These are phyloP conservation scores for Xerocomus amazonicus DNA, from an alignment of 1,284 basidiomycete species.

Conservation along the genomic window DNA sequence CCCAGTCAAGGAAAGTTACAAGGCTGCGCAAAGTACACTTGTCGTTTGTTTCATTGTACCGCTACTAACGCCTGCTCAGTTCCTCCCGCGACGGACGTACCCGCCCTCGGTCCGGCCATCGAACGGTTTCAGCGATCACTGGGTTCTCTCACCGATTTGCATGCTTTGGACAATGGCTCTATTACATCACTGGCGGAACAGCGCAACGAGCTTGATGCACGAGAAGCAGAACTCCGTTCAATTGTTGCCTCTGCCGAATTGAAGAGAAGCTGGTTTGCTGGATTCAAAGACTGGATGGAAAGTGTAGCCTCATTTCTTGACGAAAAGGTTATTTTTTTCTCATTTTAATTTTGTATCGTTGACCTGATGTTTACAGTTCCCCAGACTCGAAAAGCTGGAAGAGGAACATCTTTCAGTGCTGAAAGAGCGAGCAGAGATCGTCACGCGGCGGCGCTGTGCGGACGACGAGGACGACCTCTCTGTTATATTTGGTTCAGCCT, in stretches of 20 bases:
- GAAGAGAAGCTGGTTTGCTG: conserved; percentile 84
- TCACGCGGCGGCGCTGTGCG: conserved; percentile 57
- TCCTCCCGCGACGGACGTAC: conserved; percentile 55
- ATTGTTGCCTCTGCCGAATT: conserved; percentile 78
- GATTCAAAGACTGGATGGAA: conserved; percentile 86
- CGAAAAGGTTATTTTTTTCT: conserved; percentile 66
- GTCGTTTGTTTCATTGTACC: not conserved
- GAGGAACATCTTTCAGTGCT: conserved; percentile 73
- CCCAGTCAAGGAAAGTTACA: conserved; percentile 57
- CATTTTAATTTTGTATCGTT: not conserved
- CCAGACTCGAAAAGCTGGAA: conserved; percentile 82
- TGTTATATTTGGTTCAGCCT: conserved; percentile 63
- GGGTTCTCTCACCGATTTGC: conserved; percentile 65
- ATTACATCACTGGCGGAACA: conserved; percentile 66
- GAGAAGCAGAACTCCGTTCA: conserved; percentile 76
- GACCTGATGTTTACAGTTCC: conserved; percentile 55
- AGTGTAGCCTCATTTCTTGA: conserved; percentile 85
- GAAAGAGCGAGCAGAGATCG: conserved; percentile 71
- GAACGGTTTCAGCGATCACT: conserved; percentile 62
- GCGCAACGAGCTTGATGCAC: conserved; percentile 62
- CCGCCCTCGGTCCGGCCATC: conserved; percentile 54
- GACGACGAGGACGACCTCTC: conserved; percentile 85
- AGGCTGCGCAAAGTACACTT: conserved; percentile 69
- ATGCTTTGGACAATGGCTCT: conserved; percentile 60
- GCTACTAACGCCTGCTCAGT: conserved; percentile 42